Evolutionary conservation across 371 early-diverging fungal genomes (phyloP), one percentile per base, ranked within the genome.

Genomic region (Saksenaea oblongispora): DNA sequence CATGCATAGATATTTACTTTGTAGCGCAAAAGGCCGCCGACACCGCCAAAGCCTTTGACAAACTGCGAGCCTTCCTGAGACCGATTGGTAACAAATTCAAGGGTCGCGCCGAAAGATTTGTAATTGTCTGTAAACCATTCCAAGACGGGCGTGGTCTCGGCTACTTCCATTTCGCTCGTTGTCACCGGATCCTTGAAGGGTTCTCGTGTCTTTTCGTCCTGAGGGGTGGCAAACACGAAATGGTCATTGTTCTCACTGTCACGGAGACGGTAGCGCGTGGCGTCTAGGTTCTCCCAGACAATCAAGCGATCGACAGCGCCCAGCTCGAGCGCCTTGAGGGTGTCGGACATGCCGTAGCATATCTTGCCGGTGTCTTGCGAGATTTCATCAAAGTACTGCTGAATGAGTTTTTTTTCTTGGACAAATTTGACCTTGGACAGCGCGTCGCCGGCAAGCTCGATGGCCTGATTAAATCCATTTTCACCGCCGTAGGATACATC

Each of bases 101-200:
- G 85, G 17, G 76, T 82, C 58, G 99, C 95, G 65, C 79, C 99
- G 69, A 94, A 98, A 55, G 96, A 91, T 86, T 96, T 96, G 87
- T 99, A 99, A 65, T 96, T 87, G 69, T 98, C 98, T 28, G 99
- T 95, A 63, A 99, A 92, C 99, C 99, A 99, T 83, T 99, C 99
- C 58, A 99, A 81, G 64, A 99, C 78, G 3, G 91, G 79, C 71
- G 84, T 85, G 65, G 85, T 89, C 27, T 96, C 93, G 31, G 92
- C 84, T 9, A 89, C 74, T 70, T 95, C 96, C 71, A 93, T 85
- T 71, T 92, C 91, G 17, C 67, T 64, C 9, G 84, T 85, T 34
- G 86, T 85, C n/a, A 73, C 80, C n/a, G 79, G 67, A 66, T 90
- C 92, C 22, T 62, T 64, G 69, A 89, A 78, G 34, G 85, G 67